Percentiles rank a stretch among this genome's conserved stretches.
Evolutionary conservation across 2,329 filamentous ascomycete genomes (phyloP).

Genomic region (Fusarium robinianum): DNA sequence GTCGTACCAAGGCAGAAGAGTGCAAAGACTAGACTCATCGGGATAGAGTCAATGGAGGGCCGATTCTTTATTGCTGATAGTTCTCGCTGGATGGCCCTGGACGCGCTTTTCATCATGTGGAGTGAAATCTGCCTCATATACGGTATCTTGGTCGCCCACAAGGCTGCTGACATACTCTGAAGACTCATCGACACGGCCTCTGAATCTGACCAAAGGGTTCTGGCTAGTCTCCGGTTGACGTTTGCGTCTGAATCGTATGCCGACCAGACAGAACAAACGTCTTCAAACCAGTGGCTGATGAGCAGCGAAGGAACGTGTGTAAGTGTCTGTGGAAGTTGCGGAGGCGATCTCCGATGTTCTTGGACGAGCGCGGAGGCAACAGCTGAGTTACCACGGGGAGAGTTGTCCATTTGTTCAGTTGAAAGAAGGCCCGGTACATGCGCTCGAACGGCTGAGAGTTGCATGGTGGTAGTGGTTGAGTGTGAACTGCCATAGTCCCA

Average conservation of each 20-base stretch:
- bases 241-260: slow-evolving; percentile 47
- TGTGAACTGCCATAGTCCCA: no score
- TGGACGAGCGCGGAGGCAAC: no score
- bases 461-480: no score
- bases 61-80: slow-evolving; percentile 35
- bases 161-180: slow-evolving; percentile 49
- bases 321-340: slow-evolving; percentile 21
- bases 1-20: slow-evolving; percentile 48
- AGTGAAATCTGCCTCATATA: slow-evolving; percentile 43
- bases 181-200: slow-evolving; percentile 45
- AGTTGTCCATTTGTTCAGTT: no score
- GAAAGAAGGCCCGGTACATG: no score
- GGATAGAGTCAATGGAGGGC: slow-evolving; percentile 31
- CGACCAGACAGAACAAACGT: slow-evolving; percentile 48
- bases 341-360: slow-evolving; percentile 1
- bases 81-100: slow-evolving; percentile 42
- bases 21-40: slow-evolving; percentile 43
- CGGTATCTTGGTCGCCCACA: slow-evolving; percentile 42
- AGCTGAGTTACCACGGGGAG: no score
- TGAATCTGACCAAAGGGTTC: slow-evolving; percentile 44
- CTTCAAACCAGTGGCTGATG: slow-evolving; percentile 46
- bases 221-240: slow-evolving; percentile 45
- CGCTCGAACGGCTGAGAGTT: no score
- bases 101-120: slow-evolving; percentile 42
- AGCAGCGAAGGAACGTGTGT: slow-evolving; percentile 41